Evolutionary conservation across 306 rosid genomes (phyloP), one percentile per base, ranked within the genome.

Genomic region (Prunus persica): DNA sequence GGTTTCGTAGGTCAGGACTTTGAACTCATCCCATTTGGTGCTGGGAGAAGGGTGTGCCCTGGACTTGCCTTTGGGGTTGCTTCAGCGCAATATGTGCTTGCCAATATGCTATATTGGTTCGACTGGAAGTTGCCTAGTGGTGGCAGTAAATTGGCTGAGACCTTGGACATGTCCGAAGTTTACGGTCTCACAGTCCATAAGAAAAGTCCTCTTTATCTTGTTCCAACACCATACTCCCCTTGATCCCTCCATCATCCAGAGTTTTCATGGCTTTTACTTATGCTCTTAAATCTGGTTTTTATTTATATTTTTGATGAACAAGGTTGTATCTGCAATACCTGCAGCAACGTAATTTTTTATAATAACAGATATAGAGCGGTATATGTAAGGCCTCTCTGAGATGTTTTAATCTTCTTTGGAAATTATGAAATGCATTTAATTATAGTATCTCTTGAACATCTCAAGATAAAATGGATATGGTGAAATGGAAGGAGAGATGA

Each of bases 31-130:
- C 73, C 84, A 20, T 82, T 85, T 51, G 88, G 80, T 11, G 41
- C 67, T 28, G 84, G 86, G 4, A 79, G 86, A 80, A 79, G 76
- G 49, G 76, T 72, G 18, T 85, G 86, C 28, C 86, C 79, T 1
- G 84, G 78, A 7, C 14, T 74, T 27, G 1, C 57, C 14, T 86
- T 82, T 56, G 80, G 71, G 45, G 20, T 82, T 69, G 45, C 67
- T 73, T 34, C 41, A 1, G 16, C 22, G 2, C 43, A 38, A 38
- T 38, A 38, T 38, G 43, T 6, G 43, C 52, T 49, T 3, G 52
- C 52, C 18, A 49, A 49, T 14, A 41, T 24, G 14, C 22, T 22
- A 4, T n/a, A 61, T 60, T 54, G 69, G 77, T 75, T 81, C 5
- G 71, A 84, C 10, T 81, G 85, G 90, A 71, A 76, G 54, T n/a